Percentiles rank a stretch among this genome's conserved stretches.
phyloP scores from a whole-genome alignment of 768 basidiomycete species.

The Collybia mongolica region DNA sequence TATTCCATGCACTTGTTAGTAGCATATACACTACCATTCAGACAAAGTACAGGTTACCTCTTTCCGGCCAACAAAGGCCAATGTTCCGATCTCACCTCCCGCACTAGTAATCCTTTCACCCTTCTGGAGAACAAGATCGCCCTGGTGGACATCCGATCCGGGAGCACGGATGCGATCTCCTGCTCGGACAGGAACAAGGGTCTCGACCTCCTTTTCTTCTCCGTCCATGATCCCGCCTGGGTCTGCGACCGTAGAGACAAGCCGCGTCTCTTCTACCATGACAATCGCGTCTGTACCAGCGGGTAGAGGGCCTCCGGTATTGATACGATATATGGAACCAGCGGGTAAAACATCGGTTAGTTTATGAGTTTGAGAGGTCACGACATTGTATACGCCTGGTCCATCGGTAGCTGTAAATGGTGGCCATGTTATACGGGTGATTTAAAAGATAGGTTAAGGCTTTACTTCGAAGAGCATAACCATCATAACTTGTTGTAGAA shows the following conservation, averaged over 20 bases:
- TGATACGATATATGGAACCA: constrained; percentile 70
- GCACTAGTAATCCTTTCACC: constrained; percentile 60
- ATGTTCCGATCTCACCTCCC: constrained; percentile 83
- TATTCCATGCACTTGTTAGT: constrained; percentile 26
- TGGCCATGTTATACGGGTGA: not conserved
- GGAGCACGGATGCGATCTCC: constrained; percentile 75
- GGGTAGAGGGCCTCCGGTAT: constrained; percentile 84
- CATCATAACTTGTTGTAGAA: constrained; percentile 82
- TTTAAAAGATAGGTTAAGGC: not conserved
- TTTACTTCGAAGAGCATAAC: constrained; percentile 79
- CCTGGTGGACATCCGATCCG: constrained; percentile 71
- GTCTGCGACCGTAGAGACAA: constrained; percentile 52
- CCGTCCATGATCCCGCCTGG: constrained; percentile 32
- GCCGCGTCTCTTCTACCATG: constrained; percentile 91
- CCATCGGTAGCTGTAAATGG: constrained; percentile 52
- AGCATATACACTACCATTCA: not conserved
- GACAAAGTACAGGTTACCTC: constrained; percentile 43
- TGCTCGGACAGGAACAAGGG: constrained; percentile 54
- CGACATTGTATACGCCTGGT: constrained; percentile 65
- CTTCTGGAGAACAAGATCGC: constrained; percentile 63
- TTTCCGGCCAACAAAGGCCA: constrained; percentile 74
- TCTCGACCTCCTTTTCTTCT: constrained; percentile 74
- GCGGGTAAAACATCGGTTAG: constrained; percentile 46
- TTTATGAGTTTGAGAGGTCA: constrained; percentile 54
- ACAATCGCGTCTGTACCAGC: constrained; percentile 74